Conservation (phyloP, 2,329 filamentous ascomycete species). For the Didymella arachidicola region DNA sequence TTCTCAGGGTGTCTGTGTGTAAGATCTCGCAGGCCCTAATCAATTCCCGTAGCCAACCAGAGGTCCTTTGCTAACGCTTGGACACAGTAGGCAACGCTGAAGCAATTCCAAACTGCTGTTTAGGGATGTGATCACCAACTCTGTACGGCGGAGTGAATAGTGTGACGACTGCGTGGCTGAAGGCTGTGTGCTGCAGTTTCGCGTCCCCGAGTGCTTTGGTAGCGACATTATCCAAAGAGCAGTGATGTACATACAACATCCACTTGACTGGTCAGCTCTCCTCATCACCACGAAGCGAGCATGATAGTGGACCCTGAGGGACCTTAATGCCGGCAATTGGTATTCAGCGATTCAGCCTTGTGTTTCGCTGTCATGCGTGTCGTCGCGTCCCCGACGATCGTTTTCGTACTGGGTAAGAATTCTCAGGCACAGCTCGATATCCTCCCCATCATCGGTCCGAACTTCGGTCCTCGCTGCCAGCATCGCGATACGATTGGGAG, state of each 20-base stretch:
- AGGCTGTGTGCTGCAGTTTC: conserved; percentile 12
- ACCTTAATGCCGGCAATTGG: not conserved
- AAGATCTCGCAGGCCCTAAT: conserved; percentile 18
- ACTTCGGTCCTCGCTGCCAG: conserved; percentile 2
- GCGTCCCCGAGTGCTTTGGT: conserved; percentile 5
- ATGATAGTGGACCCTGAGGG: conserved; percentile 1
- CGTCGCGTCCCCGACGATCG: conserved; percentile 36
- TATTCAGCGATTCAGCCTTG: conserved; percentile 29
- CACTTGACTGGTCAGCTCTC: conserved; percentile 12
- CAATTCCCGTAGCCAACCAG: conserved; percentile 16
- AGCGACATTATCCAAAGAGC: conserved; percentile 15
- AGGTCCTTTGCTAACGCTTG: conserved; percentile 4
- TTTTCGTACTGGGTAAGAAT: conserved; percentile 22
- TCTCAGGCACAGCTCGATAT: conserved; percentile 29
- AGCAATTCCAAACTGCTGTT: conserved; percentile 9
- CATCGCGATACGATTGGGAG: conserved; percentile 18
- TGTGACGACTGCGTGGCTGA: conserved; percentile 18
- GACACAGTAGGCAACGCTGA: conserved; percentile 1
- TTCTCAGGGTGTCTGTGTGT: conserved; percentile 18
- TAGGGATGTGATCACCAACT: conserved; percentile 9
- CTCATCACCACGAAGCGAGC: conserved; percentile 12
- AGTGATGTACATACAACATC: conserved; percentile 10
- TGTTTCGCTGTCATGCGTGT: conserved; percentile 35
- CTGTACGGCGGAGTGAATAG: conserved; percentile 12
- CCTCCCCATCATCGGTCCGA: conserved; percentile 26